A percentile compares a stretch with the other conserved stretches of the same genome.
These are phyloP conservation scores for Cystobasidium ongulense DNA, from an alignment of 768 basidiomycete genomes.

Conservation along the genomic window DNA sequence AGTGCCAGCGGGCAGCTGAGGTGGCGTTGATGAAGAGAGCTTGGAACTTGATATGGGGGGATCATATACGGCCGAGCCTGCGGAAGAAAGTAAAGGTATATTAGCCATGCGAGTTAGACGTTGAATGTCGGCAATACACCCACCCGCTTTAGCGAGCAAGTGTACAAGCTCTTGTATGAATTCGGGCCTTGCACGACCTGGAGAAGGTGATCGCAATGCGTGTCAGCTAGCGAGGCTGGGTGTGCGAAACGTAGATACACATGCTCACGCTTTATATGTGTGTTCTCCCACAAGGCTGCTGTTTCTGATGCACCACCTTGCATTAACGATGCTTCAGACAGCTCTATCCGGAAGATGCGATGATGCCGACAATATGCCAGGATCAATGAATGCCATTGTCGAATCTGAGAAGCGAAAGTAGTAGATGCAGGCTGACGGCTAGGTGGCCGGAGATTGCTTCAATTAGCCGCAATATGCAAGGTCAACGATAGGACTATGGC, in stretches of 20 bases:
- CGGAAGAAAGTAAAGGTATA: neutral
- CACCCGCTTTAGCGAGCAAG: conserved; percentile 44
- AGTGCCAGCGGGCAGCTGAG: conserved; percentile 37
- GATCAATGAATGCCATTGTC: conserved; percentile 46
- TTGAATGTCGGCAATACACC: neutral
- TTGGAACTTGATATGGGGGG: conserved; percentile 40
- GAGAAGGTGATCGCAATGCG: neutral
- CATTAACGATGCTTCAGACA: conserved; percentile 32
- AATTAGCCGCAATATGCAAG: too few species aligned
- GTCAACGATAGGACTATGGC: neutral
- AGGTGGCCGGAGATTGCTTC: neutral
- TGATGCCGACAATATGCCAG: conserved; percentile 44
- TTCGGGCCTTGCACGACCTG: conserved; percentile 18
- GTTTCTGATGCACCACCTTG: conserved; percentile 33
- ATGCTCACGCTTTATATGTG: conserved; percentile 43
- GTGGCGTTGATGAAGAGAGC: conserved; percentile 39
- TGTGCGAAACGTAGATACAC: neutral
- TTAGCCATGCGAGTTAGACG: neutral
- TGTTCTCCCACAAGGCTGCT: conserved; percentile 44
- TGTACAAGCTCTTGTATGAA: conserved; percentile 18
- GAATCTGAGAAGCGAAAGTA: conserved; percentile 45
- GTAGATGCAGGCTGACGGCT: conserved; percentile 47
- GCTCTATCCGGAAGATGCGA: conserved; percentile 43
- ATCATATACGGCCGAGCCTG: conserved; percentile 31
- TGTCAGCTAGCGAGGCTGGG: neutral